Conservation (phyloP, 306 rosid species). For the Luffa aegyptiaca region DNA sequence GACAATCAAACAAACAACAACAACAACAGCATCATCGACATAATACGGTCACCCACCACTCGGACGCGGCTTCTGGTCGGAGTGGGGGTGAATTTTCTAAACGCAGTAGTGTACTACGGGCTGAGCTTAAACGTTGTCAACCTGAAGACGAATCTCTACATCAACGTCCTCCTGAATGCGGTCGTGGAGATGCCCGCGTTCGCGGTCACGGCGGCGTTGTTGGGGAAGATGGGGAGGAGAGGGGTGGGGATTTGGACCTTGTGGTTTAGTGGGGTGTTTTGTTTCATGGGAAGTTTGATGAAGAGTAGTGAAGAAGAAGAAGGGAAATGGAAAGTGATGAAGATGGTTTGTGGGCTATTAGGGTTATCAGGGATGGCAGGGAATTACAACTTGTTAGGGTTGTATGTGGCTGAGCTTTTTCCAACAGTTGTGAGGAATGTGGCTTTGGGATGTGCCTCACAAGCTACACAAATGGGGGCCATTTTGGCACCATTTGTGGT, state of each 20-base stretch:
- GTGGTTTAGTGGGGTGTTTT: slow-evolving; percentile 47
- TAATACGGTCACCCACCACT: slow-evolving; percentile 22
- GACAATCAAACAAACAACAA: not conserved
- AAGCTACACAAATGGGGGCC: slow-evolving; percentile 47
- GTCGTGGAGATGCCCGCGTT: slow-evolving; percentile 51
- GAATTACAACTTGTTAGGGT: slow-evolving; percentile 39
- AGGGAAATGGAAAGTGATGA: slow-evolving; percentile 31
- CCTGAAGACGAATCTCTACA: slow-evolving; percentile 23
- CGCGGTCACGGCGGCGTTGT: slow-evolving; percentile 25
- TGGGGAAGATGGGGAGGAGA: slow-evolving; percentile 26
- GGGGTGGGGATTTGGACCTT: slow-evolving; percentile 31
- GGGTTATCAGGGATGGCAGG: slow-evolving; percentile 58
- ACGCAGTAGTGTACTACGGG: slow-evolving; percentile 42
- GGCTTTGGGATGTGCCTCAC: slow-evolving; percentile 35
- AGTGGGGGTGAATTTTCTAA: slow-evolving; percentile 24
- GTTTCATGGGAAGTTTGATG: slow-evolving; percentile 26
- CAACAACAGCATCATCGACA: slow-evolving; percentile 22
- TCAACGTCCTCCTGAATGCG: slow-evolving; percentile 33
- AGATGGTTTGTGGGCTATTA: slow-evolving; percentile 35
- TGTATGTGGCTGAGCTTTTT: slow-evolving; percentile 44
- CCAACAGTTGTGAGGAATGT: slow-evolving; percentile 59
- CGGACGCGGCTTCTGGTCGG: slow-evolving; percentile 28
- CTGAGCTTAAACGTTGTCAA: slow-evolving; percentile 24
- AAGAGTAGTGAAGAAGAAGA: slow-evolving; percentile 5
- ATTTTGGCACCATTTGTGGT: slow-evolving; percentile 52